Percentiles rank a stretch among this genome's conserved stretches.
phyloP scores from a whole-genome alignment of 495 filamentous ascomycete species.

The Haplographium delicatum region DNA sequence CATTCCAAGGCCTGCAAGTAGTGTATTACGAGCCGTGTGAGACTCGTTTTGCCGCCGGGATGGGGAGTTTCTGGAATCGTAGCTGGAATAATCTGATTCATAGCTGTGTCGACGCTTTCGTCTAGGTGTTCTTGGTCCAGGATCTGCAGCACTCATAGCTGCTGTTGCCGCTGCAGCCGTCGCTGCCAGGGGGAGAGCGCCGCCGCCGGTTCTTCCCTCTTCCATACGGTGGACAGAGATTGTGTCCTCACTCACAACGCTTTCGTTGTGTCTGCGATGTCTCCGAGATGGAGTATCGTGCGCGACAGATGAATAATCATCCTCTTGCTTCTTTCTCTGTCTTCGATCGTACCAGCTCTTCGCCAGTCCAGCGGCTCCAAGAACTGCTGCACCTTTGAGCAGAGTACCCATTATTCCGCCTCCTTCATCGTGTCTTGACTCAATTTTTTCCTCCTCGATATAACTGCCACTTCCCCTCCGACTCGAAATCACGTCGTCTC shows the following conservation, averaged over 20 bases:
- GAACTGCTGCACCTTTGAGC: conserved; percentile 58
- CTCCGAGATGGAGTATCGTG: conserved; percentile 45
- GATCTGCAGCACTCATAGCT: conserved; percentile 35
- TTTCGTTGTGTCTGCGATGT: conserved; percentile 21
- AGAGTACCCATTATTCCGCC: conserved; percentile 61
- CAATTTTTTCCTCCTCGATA: conserved; percentile 54
- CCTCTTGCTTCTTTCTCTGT: conserved; percentile 48
- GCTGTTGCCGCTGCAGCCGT: conserved; percentile 33
- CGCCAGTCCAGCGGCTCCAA: conserved; percentile 60
- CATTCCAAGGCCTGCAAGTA: conserved; percentile 62
- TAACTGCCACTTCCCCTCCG: conserved; percentile 31
- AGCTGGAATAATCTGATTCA: conserved; percentile 39
- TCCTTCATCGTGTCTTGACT: conserved; percentile 25
- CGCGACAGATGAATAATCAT: conserved; percentile 52
- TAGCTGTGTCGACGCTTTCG: conserved; percentile 32
- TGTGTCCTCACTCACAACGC: conserved; percentile 39
- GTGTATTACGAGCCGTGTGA: conserved; percentile 53
- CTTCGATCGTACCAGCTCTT: conserved; percentile 60
- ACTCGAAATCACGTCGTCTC: conserved; percentile 43
- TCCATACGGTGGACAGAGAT: conserved; percentile 36
- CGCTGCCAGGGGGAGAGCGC: conserved; percentile 34
- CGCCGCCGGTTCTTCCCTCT: conserved; percentile 22
- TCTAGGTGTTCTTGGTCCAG: conserved; percentile 33
- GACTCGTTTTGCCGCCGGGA: conserved; percentile 34
- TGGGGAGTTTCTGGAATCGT: conserved; percentile 38